Percentiles rank a stretch among this genome's conserved stretches.
phyloP scores from a whole-genome alignment of 2,329 filamentous ascomycete species.

The Magnaporthales sp. region DNA sequence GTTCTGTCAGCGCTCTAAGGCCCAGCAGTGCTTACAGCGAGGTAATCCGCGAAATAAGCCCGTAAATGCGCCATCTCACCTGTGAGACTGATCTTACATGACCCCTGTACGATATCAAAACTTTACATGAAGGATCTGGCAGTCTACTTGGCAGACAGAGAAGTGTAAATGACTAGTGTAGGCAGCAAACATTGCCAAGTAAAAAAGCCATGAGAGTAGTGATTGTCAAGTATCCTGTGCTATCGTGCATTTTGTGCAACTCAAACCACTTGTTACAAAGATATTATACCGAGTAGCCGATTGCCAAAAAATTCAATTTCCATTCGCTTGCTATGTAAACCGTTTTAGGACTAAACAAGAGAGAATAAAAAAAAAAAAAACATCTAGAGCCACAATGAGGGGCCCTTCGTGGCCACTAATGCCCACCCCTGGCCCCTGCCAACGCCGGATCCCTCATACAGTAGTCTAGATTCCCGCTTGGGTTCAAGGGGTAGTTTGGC shows the following conservation, averaged over 20 bases:
- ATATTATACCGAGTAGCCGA: too few relatives aligned
- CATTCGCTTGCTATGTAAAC: background rate
- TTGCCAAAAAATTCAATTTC: too few relatives aligned
- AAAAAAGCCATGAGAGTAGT: too few relatives aligned
- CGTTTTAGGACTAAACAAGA: background rate
- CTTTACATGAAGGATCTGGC: too few relatives aligned
- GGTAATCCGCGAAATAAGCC: background rate
- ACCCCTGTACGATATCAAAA: too few relatives aligned
- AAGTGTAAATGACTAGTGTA: too few relatives aligned
- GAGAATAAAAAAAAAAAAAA: background rate
- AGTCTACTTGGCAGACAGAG: too few relatives aligned
- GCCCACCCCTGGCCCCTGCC: background rate
- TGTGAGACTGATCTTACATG: background rate
- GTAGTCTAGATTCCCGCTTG: constrained; percentile 10
- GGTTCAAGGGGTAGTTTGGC: constrained; percentile 7
- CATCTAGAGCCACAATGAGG: background rate
- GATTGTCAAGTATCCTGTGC: too few relatives aligned
- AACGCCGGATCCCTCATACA: constrained; percentile 10
- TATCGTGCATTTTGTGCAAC: too few relatives aligned
- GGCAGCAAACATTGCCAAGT: too few relatives aligned
- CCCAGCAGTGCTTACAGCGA: background rate
- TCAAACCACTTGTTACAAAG: too few relatives aligned
- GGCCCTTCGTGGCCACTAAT: background rate
- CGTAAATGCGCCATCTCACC: background rate
- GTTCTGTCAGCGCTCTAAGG: background rate